Evolutionary conservation across 1,284 basidiomycete genomes (phyloP), one percentile per base, ranked within the genome.

Genomic region (Agaricales sp.): DNA sequence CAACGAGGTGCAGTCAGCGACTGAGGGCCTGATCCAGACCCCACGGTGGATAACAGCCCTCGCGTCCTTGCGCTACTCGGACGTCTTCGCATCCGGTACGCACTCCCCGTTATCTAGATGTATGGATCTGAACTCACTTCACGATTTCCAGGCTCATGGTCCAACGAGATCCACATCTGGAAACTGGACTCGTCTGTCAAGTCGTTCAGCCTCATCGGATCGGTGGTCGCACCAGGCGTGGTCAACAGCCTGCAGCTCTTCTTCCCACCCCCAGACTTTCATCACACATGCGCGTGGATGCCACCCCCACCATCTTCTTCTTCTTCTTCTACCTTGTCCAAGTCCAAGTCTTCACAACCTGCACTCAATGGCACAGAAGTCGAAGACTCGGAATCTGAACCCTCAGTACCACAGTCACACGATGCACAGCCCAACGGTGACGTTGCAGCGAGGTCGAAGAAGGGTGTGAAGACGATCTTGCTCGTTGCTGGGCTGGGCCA

Each of bases 1-100:
- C 48, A 75, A 89, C 51, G 77, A 85, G 60, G 71, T 74, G 14
- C 63, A 72, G 3, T 87, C 83, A 3, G 77, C 82, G 51, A 81
- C 80, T 0, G 85, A 89, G 58, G 87, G 87, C n/a, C 59, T 76
- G 24, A 76, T 92, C 38, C 70, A 73, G 37, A 84, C 82, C 22
- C 88, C 96, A 4, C 74, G 95, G 37, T 97, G 93, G 91, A 83
- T 99, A 59, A 96, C 92, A 0, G 73, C 88, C 0, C 64, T 99
- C 19, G 84, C 83, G 1, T 75, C 79, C 52, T 67, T 98, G 35
- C 80, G 86, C 13, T 98, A 95, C 64, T 88, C 91, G 4, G 92
- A 99, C 64, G 60, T 95, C 2, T 91, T 99, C 58, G 92, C 79
- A 0, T 93, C 91, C 12, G 92, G 90, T 89, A 62, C 53, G 73